Evolutionary conservation across 108 stramenopile genomes (phyloP).

Genomic region (Fragilariopsis cylindrus): DNA sequence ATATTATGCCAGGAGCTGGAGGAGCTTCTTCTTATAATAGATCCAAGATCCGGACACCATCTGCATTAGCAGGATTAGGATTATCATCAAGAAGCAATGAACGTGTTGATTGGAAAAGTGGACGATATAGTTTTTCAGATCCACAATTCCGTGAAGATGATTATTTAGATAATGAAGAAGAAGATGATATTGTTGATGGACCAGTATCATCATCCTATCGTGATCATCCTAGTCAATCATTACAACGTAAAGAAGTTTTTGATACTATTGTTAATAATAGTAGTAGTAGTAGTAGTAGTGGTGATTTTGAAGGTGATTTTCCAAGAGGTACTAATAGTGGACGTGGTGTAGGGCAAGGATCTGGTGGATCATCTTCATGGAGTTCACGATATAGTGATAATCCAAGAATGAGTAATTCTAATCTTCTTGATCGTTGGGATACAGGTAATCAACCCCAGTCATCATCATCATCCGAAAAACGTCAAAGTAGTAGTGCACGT

Average conservation of each 20-base stretch:
- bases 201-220: constrained; percentile 4
- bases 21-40: background rate
- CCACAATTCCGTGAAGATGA: constrained; percentile 34
- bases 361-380: constrained; percentile 38
- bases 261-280: background rate
- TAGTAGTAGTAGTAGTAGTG: constrained; percentile 30
- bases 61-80: constrained; percentile 42
- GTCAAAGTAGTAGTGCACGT: constrained; percentile 17
- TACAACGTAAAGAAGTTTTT: background rate
- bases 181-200: constrained; percentile 23
- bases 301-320: constrained; percentile 32
- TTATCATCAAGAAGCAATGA: background rate
- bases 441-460: constrained; percentile 3
- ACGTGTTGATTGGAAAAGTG: constrained; percentile 14
- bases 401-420: constrained; percentile 13
- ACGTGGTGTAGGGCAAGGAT: background rate
- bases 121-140: constrained; percentile 31
- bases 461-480: background rate
- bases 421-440: constrained; percentile 36
- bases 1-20: background rate
- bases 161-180: constrained; percentile 29
- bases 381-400: constrained; percentile 58
- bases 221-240: background rate
- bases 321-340: background rate
- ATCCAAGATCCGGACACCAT: constrained; percentile 30